A percentile compares a stretch with the other conserved stretches of the same genome.
Conservation (phyloP, 768 basidiomycete genomes). For the Boletus subparvulus region DNA sequence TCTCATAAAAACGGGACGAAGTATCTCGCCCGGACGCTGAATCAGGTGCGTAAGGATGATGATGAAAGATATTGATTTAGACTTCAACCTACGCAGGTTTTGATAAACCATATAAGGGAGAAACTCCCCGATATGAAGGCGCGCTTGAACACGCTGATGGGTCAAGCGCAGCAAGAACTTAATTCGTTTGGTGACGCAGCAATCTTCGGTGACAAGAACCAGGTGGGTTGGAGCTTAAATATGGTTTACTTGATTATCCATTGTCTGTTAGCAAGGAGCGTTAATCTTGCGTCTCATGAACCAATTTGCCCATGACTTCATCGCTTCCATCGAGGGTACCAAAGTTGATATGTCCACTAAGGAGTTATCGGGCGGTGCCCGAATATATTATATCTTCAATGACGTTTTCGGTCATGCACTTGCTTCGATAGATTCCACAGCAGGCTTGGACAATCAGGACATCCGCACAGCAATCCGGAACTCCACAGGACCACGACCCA, state of each 20-base stretch:
- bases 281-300: conserved; percentile 97
- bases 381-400: conserved; percentile 99
- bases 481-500: conserved; percentile 94
- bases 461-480: conserved; percentile 98
- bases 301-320: conserved; percentile 95
- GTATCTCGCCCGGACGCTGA: conserved; percentile 89
- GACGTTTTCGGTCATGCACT: conserved; percentile 95
- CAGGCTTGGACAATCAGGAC: conserved; percentile 89
- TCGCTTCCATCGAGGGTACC: conserved; percentile 96
- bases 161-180: conserved; percentile 97
- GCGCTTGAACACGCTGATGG: conserved; percentile 94
- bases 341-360: conserved; percentile 96
- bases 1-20: conserved; percentile 98
- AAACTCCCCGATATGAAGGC: conserved; percentile 99
- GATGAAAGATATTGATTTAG: background rate
- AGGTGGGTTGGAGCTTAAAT: conserved; percentile 39
- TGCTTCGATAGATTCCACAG: conserved; percentile 83
- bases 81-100: conserved; percentile 54
- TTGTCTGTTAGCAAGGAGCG: conserved; percentile 63
- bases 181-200: conserved; percentile 95
- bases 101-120: conserved; percentile 97
- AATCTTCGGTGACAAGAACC: conserved; percentile 87
- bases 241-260: conserved; percentile 12
- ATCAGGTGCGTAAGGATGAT: conserved; percentile 60
- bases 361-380: conserved; percentile 95